Evolutionary conservation across 441 rosid genomes (phyloP).

Genomic region (Adansonia grandidieri): DNA sequence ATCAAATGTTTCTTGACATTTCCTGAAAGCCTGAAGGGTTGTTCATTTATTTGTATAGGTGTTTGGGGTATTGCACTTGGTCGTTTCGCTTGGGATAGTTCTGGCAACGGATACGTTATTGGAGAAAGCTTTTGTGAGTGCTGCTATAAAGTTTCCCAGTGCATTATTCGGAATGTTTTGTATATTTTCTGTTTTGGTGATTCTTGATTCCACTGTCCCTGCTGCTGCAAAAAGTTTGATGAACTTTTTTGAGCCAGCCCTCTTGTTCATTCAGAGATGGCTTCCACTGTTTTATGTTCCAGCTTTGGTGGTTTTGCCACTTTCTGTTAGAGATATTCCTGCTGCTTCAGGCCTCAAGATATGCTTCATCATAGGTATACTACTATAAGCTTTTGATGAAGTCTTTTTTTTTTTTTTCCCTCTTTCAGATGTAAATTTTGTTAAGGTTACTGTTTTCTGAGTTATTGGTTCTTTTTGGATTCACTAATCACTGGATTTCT

Average conservation of each 20-base stretch:
- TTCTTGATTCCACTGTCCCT: constrained; percentile 67
- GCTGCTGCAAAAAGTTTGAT: constrained; percentile 72
- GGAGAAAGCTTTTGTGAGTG: constrained; percentile 77
- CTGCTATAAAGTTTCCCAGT: constrained; percentile 92
- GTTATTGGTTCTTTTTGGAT: constrained; percentile 8
- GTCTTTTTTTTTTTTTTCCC: too few relatives aligned
- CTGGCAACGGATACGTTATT: constrained; percentile 73
- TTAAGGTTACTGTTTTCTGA: neutral
- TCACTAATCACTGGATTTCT: neutral
- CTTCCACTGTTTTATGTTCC: constrained; percentile 97
- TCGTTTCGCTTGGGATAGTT: constrained; percentile 77
- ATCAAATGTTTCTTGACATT: neutral
- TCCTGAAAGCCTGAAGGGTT: too few relatives aligned
- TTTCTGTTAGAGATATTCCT: constrained; percentile 88
- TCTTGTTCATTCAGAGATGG: constrained; percentile 92
- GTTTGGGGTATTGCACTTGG: constrained; percentile 64
- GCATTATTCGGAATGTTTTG: constrained; percentile 97
- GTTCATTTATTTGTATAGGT: constrained; percentile 41
- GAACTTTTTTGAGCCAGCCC: constrained; percentile 86
- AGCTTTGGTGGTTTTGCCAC: constrained; percentile 86
- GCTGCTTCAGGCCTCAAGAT: constrained; percentile 91
- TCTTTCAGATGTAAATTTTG: neutral
- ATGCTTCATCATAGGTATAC: constrained; percentile 73
- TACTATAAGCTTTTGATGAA: neutral
- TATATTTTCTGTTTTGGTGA: constrained; percentile 75